Conservation (phyloP, 2,329 filamentous ascomycete genomes). For the Pezicula neosporulosa region DNA sequence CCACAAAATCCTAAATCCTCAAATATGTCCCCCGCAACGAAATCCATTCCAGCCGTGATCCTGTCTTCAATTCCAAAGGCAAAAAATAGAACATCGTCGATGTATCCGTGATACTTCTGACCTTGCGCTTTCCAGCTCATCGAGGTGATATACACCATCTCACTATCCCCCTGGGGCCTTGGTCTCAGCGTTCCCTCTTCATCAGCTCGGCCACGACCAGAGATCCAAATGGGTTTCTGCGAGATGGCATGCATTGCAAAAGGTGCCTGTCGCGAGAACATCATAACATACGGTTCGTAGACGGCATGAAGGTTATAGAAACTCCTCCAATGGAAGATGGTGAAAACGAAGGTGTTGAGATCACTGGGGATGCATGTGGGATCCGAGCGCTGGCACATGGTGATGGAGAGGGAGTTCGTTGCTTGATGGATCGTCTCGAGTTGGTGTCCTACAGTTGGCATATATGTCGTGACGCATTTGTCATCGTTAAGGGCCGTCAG, state of each 20-base stretch:
- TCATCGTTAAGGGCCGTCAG: constrained; percentile 34
- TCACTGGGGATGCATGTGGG: constrained; percentile 36
- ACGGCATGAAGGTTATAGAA: constrained; percentile 44
- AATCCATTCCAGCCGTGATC: constrained; percentile 45
- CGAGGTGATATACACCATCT: constrained; percentile 57
- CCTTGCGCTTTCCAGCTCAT: constrained; percentile 49
- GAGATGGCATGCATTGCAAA: constrained; percentile 49
- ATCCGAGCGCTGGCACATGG: constrained; percentile 48
- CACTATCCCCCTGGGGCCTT: constrained; percentile 25
- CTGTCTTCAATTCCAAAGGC: constrained; percentile 54
- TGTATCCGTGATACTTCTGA: constrained; percentile 49
- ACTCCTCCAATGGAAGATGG: constrained; percentile 52
- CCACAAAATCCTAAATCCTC: constrained; percentile 35
- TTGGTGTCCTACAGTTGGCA: constrained; percentile 34
- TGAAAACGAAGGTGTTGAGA: constrained; percentile 51
- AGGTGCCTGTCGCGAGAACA: constrained; percentile 44
- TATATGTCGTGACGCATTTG: constrained; percentile 41
- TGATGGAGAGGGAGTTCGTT: constrained; percentile 54
- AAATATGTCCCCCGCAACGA: constrained; percentile 46
- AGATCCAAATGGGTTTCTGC: constrained; percentile 50
- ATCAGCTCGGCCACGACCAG: constrained; percentile 37
- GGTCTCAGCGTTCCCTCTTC: constrained; percentile 16
- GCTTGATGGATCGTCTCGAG: constrained; percentile 54
- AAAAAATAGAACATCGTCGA: constrained; percentile 53
- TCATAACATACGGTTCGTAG: constrained; percentile 54